A percentile compares a stretch with the other conserved stretches of the same genome.
These are phyloP conservation scores for Fonsecaea nubica DNA, from an alignment of 2,329 filamentous ascomycete genomes.

Conservation along the genomic window DNA sequence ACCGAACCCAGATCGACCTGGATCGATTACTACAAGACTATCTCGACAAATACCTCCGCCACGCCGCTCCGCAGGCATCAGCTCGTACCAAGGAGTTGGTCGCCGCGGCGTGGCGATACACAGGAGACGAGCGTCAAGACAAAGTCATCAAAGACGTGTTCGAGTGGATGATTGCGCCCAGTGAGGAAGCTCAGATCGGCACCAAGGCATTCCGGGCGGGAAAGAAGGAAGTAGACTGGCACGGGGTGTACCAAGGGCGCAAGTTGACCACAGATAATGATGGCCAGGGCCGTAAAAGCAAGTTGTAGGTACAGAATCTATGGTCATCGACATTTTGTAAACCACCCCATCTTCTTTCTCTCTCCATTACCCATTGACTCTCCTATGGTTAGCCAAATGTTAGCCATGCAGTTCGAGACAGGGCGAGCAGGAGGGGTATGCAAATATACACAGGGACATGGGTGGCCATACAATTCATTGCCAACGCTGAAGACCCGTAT, in stretches of 20 bases:
- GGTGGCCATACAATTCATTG: too few species aligned
- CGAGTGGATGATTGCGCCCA: slow-evolving; percentile 42
- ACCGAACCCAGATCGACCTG: neutral
- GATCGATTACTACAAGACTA: slow-evolving; percentile 37
- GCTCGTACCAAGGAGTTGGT: slow-evolving; percentile 47
- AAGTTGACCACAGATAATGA: too few species aligned
- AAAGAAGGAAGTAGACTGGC: slow-evolving; percentile 40
- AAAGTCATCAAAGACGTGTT: slow-evolving; percentile 40
- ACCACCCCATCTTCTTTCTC: too few species aligned
- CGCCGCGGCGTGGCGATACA: slow-evolving; percentile 40
- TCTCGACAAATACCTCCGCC: slow-evolving; percentile 24
- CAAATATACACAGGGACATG: too few species aligned
- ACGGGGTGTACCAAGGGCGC: slow-evolving; percentile 22
- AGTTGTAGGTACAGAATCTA: neutral
- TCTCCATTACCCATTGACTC: too few species aligned
- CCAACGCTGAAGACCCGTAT: too few species aligned
- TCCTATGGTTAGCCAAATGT: too few species aligned
- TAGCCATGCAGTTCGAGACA: too few species aligned
- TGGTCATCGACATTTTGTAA: too few species aligned
- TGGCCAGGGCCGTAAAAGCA: neutral
- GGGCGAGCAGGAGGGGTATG: too few species aligned
- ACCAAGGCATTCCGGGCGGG: slow-evolving; percentile 40
- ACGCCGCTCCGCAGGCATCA: slow-evolving; percentile 44
- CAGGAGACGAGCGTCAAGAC: slow-evolving; percentile 32
- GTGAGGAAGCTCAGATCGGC: slow-evolving; percentile 38